A percentile compares a stretch with the other conserved stretches of the same genome.
phyloP scores from a whole-genome alignment of 495 filamentous ascomycete species.

The Penicillium roqueforti region DNA sequence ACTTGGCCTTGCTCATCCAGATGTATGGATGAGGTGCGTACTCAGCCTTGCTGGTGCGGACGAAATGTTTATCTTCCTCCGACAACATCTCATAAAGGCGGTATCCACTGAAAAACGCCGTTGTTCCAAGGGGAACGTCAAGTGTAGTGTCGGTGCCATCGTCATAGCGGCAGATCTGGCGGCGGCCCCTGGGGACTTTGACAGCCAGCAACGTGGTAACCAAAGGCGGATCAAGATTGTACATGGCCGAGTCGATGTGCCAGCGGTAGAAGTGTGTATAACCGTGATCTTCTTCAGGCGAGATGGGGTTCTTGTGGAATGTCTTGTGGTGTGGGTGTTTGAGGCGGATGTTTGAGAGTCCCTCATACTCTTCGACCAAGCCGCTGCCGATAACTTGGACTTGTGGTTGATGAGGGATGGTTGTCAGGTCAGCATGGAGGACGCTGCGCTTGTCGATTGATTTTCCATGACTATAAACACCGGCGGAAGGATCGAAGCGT shows the following conservation, averaged over 20 bases:
- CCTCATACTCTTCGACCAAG: slow-evolving; percentile 56
- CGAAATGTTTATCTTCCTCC: slow-evolving; percentile 58
- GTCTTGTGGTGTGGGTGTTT: slow-evolving; percentile 66
- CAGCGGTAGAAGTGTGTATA: slow-evolving; percentile 68
- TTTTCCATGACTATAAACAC: slow-evolving; percentile 65
- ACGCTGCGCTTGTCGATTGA: slow-evolving; percentile 62
- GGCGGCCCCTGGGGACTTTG: slow-evolving; percentile 54
- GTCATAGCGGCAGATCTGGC: slow-evolving; percentile 61
- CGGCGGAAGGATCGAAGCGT: slow-evolving; percentile 58
- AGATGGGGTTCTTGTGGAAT: slow-evolving; percentile 59
- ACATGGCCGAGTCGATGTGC: slow-evolving; percentile 72
- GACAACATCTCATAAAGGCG: slow-evolving; percentile 57
- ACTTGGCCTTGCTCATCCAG: slow-evolving; percentile 63
- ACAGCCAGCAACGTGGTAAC: slow-evolving; percentile 65
- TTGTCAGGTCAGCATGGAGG: slow-evolving; percentile 69
- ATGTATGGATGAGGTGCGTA: slow-evolving; percentile 71
- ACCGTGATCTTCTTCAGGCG: slow-evolving; percentile 54
- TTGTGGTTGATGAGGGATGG: slow-evolving; percentile 68
- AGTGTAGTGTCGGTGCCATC: slow-evolving; percentile 60
- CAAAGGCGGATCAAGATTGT: slow-evolving; percentile 62
- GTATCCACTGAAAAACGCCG: slow-evolving; percentile 62
- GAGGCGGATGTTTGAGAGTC: slow-evolving; percentile 57
- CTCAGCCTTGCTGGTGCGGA: slow-evolving; percentile 53
- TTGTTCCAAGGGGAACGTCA: slow-evolving; percentile 64
- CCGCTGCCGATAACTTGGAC: slow-evolving; percentile 73